Percentiles rank a stretch among this genome's conserved stretches.
phyloP scores from a whole-genome alignment of 129 eudicot species.

The Centrapalus pauciflorus region DNA sequence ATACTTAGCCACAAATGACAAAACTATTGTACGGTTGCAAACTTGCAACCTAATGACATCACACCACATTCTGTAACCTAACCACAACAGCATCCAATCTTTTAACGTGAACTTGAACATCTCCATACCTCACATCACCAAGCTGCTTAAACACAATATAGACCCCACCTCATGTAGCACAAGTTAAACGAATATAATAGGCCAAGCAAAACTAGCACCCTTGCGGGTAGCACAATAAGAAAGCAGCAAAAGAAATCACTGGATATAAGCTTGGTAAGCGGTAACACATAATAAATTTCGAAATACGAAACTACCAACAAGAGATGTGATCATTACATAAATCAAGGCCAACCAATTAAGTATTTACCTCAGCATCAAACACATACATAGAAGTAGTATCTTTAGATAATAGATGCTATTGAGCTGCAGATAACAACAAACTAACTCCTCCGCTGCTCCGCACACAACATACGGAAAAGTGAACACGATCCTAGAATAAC shows the following conservation, averaged over 20 bases:
- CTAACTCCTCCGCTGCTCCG: too few species aligned
- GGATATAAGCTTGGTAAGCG: not conserved
- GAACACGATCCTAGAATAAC: not conserved
- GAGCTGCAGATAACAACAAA: too few species aligned
- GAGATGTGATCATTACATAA: not conserved
- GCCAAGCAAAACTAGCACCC: not conserved
- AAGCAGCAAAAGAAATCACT: not conserved
- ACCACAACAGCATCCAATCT: slow-evolving; percentile 1
- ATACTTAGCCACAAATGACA: not conserved
- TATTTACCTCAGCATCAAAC: too few species aligned
- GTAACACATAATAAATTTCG: not conserved
- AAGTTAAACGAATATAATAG: not conserved
- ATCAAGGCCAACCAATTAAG: too few species aligned
- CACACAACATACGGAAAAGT: not conserved
- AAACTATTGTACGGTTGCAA: not conserved
- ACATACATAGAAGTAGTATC: too few species aligned
- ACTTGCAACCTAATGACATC: slow-evolving; percentile 8
- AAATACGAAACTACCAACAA: not conserved
- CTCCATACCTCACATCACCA: slow-evolving; percentile 5
- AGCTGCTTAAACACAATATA: not conserved
- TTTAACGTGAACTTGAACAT: not conserved
- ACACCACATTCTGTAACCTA: slow-evolving; percentile 5
- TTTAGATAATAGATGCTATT: too few species aligned
- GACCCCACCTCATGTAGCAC: not conserved
- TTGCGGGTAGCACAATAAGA: not conserved